phyloP scores from a whole-genome alignment of 1,284 basidiomycete genomes.

The Papiliotrema nemorosa region DNA sequence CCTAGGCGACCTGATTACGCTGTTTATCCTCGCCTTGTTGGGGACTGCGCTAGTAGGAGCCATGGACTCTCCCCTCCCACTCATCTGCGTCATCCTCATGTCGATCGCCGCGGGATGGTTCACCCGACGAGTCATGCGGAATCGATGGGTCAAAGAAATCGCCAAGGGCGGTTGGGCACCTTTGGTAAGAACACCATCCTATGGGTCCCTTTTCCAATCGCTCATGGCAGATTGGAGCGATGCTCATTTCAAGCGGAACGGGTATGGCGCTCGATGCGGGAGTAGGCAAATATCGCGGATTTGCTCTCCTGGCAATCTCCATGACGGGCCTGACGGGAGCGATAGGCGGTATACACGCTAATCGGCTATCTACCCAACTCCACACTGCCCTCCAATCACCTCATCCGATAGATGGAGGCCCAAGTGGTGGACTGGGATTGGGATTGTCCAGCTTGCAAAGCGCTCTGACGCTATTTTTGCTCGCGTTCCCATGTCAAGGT shows the following conservation, averaged over 20 bases:
- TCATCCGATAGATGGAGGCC: neutral
- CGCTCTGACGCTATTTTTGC: conserved; percentile 60
- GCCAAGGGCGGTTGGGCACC: conserved; percentile 84
- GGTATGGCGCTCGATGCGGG: conserved; percentile 89
- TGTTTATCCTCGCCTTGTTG: conserved; percentile 68
- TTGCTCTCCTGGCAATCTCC: conserved; percentile 80
- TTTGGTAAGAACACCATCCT: conserved; percentile 55
- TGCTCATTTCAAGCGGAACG: conserved; percentile 85
- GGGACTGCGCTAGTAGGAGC: conserved; percentile 60
- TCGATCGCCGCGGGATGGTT: conserved; percentile 56
- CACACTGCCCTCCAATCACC: conserved; percentile 20
- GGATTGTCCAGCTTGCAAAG: conserved; percentile 38
- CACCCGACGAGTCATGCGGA: conserved; percentile 54
- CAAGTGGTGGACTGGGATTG: conserved; percentile 1
- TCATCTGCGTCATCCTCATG: conserved; percentile 57
- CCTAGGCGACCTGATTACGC: conserved; percentile 86
- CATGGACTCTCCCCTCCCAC: conserved; percentile 63
- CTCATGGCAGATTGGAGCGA: conserved; percentile 59
- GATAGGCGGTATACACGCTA: conserved; percentile 87
- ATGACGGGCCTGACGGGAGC: conserved; percentile 84
- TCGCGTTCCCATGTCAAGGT: conserved; percentile 72
- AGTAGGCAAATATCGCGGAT: conserved; percentile 80
- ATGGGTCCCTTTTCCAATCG: neutral
- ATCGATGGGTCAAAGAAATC: conserved; percentile 53
- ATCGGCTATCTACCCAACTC: conserved; percentile 64